Percentiles rank a stretch among this genome's conserved stretches.
phyloP scores from a whole-genome alignment of 495 filamentous ascomycete species.

The Xylaria cubensis region DNA sequence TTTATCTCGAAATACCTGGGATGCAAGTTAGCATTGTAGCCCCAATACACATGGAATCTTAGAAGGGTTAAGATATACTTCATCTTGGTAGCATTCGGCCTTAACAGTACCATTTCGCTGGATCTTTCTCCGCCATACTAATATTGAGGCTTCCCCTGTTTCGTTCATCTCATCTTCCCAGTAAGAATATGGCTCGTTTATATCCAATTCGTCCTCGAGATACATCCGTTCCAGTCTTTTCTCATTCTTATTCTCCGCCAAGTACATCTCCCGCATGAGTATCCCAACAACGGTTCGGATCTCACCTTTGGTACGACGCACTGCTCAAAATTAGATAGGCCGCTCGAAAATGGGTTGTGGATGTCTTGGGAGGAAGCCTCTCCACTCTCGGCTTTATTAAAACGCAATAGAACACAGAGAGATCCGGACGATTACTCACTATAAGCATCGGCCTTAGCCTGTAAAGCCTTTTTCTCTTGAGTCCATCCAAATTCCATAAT shows the following conservation, averaged over 20 bases:
- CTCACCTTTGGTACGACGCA: slow-evolving; percentile 1
- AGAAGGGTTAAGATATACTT: not conserved
- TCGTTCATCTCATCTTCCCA: slow-evolving; percentile 1
- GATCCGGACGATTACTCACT: not conserved
- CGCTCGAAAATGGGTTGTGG: not conserved
- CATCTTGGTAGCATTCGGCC: not conserved
- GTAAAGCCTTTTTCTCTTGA: not conserved
- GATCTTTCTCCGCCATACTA: not conserved
- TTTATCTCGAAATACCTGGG: not conserved
- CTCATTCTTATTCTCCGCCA: slow-evolving; percentile 7
- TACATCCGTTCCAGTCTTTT: slow-evolving; percentile 4
- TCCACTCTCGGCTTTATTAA: not conserved
- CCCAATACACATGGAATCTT: not conserved
- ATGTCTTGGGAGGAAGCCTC: not conserved
- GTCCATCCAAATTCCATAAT: slow-evolving; percentile 9
- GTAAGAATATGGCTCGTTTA: not conserved
- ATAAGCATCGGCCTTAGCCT: not conserved
- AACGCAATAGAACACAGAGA: no score
- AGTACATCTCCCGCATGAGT: not conserved
- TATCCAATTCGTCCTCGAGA: not conserved
- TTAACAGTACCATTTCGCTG: not conserved
- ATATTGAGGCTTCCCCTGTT: slow-evolving; percentile 5
- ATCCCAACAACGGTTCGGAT: slow-evolving; percentile 8
- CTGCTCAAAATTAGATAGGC: not conserved
- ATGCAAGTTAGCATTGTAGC: not conserved